Evolutionary conservation across 2,329 filamentous ascomycete species (phyloP), one percentile per base, ranked within the genome.

Genomic region (Scytalidium lignicola): DNA sequence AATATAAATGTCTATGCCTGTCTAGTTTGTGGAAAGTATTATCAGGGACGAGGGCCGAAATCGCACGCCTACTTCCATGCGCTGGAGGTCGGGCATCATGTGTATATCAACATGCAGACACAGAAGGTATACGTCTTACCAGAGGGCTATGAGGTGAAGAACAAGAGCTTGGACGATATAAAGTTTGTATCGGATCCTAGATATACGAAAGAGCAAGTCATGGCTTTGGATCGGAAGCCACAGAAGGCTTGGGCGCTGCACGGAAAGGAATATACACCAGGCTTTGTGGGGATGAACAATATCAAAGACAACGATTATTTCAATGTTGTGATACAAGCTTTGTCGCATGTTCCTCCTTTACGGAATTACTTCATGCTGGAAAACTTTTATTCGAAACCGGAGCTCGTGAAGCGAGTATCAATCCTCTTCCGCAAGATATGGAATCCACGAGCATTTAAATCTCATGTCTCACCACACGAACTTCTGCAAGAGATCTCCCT

Each of bases 1-100:
- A 97, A 97, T 67, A 96, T 97, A 72, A 99, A 99, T 65, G 91
- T 99, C 41, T 99, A 99, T 67, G 93, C 93, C 9, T 99, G 93
- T 63, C 80, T 99, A 10, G 88, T 97, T 1, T 99, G 93, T 67
- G 93, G 93, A n/a, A 92, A 90, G 67, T 99, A 99, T 74, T 99
- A 87, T 67, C 90, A 96, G 69, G 93, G 93, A 47, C 82, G 93
- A 59, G 93, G 93, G 0, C 87, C 88, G 15, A 95, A 93, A 65
- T 96, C 92, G 46, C 88, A 96, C 69, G 93, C 93, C 60, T 99
- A 99, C 71, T 96, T 96, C 67, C 93, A 99, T 73, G 88, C 92
- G 51, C 83, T 99, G 52, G 92, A 99, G 62, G 86, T 95, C 59
- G 88, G 86, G 54, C 93, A 99, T 70, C 93, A 99, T 75, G 92